Evolutionary conservation across 768 basidiomycete species (phyloP).

Genomic region (Tylopilus rubrobrunneus): DNA sequence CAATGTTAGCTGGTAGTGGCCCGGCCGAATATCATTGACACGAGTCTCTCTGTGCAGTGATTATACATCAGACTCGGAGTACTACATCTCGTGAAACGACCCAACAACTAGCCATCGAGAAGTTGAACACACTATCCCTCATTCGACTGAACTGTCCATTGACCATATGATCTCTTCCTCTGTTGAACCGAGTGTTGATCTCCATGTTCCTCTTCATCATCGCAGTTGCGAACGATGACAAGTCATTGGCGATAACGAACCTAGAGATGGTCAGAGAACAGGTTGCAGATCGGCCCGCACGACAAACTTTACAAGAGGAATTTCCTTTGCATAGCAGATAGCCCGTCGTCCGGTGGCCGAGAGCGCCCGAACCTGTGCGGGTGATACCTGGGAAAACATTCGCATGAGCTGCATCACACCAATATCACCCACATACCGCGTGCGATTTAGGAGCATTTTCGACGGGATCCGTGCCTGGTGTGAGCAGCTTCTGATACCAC

Average conservation of each 20-base stretch:
- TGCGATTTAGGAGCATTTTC: conserved; percentile 13
- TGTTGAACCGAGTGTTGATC: too few species aligned
- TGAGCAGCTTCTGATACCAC: too few species aligned
- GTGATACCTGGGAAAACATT: conserved; percentile 38
- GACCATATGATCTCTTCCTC: too few species aligned
- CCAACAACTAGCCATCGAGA: too few species aligned
- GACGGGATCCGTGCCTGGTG: background rate
- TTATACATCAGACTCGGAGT: too few species aligned
- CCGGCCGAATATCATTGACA: too few species aligned
- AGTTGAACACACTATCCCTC: too few species aligned
- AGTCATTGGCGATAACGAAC: conserved; percentile 91
- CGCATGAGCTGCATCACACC: conserved; percentile 1
- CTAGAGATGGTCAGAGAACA: conserved; percentile 49
- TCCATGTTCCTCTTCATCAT: conserved; percentile 76
- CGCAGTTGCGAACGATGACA: conserved; percentile 75
- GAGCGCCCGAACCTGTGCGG: conserved; percentile 77
- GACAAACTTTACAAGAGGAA: conserved; percentile 80
- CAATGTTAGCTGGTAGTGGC: too few species aligned
- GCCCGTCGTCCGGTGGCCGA: conserved; percentile 95
- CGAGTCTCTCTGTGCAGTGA: too few species aligned
- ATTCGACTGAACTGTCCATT: too few species aligned
- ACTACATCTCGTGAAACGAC: too few species aligned
- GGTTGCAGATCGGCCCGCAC: background rate
- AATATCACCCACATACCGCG: conserved; percentile 16
- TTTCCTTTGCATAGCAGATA: conserved; percentile 96